Evolutionary conservation across 441 rosid genomes (phyloP).

Genomic region (Mallotus japonicus): DNA sequence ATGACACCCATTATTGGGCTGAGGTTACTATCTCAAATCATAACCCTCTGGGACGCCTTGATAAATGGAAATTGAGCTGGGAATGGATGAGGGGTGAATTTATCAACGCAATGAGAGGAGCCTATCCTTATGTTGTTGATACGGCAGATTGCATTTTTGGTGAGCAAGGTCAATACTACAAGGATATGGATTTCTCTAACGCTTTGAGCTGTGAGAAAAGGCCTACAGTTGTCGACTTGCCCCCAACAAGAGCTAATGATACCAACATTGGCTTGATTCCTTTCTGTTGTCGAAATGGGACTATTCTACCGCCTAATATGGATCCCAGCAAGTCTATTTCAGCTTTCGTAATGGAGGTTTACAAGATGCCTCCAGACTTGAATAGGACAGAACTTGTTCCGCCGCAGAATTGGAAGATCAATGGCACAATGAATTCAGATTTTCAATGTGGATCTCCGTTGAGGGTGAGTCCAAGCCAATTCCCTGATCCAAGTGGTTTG

Average conservation of each 20-base stretch:
- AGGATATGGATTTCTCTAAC: conserved; percentile 49
- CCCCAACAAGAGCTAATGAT: conserved; percentile 71
- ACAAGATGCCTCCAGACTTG: conserved; percentile 82
- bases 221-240: conserved; percentile 78
- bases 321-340: conserved; percentile 66
- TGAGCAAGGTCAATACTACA: conserved; percentile 50
- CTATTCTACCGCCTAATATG: conserved; percentile 67
- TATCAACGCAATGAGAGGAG: conserved; percentile 71
- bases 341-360: conserved; percentile 70
- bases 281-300: conserved; percentile 81
- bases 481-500: conserved; percentile 60
- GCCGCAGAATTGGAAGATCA: conserved; percentile 78
- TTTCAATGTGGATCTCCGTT: conserved; percentile 73
- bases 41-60: conserved; percentile 78
- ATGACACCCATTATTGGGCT: conserved; percentile 55
- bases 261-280: conserved; percentile 60
- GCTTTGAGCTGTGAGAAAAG: conserved; percentile 66
- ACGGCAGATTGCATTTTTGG: conserved; percentile 69
- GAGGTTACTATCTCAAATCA: conserved; percentile 73
- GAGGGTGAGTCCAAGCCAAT: conserved; percentile 66
- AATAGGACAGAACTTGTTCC: conserved; percentile 60
- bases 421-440: conserved; percentile 64
- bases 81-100: conserved; percentile 84
- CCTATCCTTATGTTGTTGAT: conserved; percentile 60
- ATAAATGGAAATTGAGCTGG: conserved; percentile 80